Evolutionary conservation across 2,329 filamentous ascomycete species (phyloP).

Genomic region (Chaetomiaceae sp.): DNA sequence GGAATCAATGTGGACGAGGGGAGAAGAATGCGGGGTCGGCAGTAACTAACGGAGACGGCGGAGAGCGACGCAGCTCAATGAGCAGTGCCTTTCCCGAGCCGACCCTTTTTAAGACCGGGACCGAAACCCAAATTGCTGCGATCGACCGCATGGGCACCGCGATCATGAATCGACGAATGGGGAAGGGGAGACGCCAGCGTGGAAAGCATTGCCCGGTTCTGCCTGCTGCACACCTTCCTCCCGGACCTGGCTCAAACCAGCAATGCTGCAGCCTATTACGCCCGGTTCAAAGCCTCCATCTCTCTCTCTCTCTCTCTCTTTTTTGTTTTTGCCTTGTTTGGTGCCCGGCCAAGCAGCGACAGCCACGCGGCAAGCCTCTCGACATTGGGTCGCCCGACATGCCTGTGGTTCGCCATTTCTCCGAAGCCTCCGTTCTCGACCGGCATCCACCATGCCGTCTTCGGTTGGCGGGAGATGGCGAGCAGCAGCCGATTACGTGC

Average conservation of each 20-base stretch:
- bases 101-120: too few relatives aligned
- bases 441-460: not conserved
- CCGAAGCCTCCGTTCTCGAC: not conserved
- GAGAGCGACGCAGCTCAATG: not conserved
- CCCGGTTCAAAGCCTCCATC: not conserved
- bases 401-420: not conserved
- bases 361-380: too few relatives aligned
- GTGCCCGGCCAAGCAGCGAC: constrained; percentile 8
- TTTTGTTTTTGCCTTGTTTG: not conserved
- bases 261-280: too few relatives aligned
- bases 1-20: too few relatives aligned
- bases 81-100: too few relatives aligned
- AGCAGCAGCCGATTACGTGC: not conserved
- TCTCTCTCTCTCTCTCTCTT: too few relatives aligned
- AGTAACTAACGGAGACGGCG: too few relatives aligned
- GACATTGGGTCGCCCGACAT: not conserved
- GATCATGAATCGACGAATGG: not conserved
- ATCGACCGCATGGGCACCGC: too few relatives aligned
- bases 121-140: too few relatives aligned
- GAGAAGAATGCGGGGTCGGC: constrained; percentile 1
- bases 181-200: too few relatives aligned
- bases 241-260: too few relatives aligned
- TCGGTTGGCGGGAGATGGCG: not conserved
- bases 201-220: not conserved
- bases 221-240: not conserved